Evolutionary conservation across 2,329 filamentous ascomycete species (phyloP).

Genomic region (Penicillium italicum): DNA sequence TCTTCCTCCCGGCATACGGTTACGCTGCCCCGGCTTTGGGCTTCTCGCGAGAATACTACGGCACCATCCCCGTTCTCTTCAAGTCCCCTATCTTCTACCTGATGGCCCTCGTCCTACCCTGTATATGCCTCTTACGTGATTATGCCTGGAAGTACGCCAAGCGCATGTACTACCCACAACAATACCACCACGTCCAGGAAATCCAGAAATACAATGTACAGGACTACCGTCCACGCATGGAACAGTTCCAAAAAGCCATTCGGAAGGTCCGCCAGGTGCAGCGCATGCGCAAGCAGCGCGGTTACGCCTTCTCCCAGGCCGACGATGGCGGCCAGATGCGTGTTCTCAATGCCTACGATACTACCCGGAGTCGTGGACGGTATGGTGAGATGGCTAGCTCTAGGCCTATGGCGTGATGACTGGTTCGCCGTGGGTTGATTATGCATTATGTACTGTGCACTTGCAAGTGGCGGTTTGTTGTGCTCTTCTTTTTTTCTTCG

Average conservation of each 20-base stretch:
- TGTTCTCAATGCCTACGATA: slow-evolving; percentile 96
- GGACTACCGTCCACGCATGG: slow-evolving; percentile 97
- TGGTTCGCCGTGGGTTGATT: slow-evolving; percentile 9
- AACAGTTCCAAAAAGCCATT: slow-evolving; percentile 99
- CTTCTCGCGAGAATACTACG: slow-evolving; percentile 79
- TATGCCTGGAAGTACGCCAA: slow-evolving; percentile 97
- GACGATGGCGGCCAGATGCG: slow-evolving; percentile 88
- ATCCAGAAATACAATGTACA: slow-evolving; percentile 99
- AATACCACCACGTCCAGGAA: slow-evolving; percentile 97
- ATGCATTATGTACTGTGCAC: slow-evolving; percentile 4
- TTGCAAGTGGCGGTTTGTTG: slow-evolving; percentile 11
- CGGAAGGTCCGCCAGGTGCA: slow-evolving; percentile 97
- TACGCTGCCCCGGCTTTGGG: slow-evolving; percentile 77
- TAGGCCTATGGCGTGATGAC: slow-evolving; percentile 34
- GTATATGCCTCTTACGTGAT: slow-evolving; percentile 79
- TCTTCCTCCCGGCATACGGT: slow-evolving; percentile 83
- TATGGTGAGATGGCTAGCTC: slow-evolving; percentile 91
- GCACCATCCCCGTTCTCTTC: slow-evolving; percentile 77
- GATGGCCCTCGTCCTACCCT: slow-evolving; percentile 75
- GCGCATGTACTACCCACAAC: slow-evolving; percentile 93
- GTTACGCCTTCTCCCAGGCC: slow-evolving; percentile 96
- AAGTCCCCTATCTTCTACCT: slow-evolving; percentile 84
- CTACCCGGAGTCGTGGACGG: slow-evolving; percentile 81
- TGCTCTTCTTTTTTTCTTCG: slow-evolving; percentile 11
- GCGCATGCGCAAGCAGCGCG: slow-evolving; percentile 97